Evolutionary conservation across 768 basidiomycete species (phyloP).

Genomic region (Boletus pseudopeckii): DNA sequence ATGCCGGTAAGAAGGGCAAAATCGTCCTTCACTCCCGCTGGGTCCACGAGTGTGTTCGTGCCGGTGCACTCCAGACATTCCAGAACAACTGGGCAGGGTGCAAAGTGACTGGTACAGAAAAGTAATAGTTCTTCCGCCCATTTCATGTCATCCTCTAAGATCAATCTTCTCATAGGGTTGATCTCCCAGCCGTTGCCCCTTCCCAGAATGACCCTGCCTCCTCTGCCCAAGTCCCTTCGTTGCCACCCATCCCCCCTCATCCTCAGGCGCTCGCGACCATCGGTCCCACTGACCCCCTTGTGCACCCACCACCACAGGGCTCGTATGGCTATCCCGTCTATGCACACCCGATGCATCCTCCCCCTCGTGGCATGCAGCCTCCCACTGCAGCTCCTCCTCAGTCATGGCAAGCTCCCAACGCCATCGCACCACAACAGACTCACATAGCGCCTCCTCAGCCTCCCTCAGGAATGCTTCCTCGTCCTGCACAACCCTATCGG

Average conservation of each 20-base stretch:
- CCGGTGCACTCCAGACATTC: conserved; percentile 68
- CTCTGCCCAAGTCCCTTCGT: conserved; percentile 23
- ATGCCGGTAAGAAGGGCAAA: conserved; percentile 75
- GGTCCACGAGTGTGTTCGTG: conserved; percentile 74
- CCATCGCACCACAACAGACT: conserved; percentile 64
- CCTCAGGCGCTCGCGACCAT: conserved; percentile 28
- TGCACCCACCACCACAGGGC: conserved; percentile 28
- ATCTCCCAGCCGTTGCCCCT: conserved; percentile 17
- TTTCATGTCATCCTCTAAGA: not conserved
- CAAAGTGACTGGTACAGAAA: conserved; percentile 72
- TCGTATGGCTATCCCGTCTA: conserved; percentile 35
- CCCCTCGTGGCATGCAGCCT: conserved; percentile 42
- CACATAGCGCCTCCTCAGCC: conserved; percentile 50
- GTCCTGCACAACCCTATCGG: conserved; percentile 42
- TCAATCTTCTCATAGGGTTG: conserved; percentile 20
- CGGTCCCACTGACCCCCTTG: conserved; percentile 27
- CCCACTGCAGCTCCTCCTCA: conserved; percentile 51
- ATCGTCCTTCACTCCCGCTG: conserved; percentile 70
- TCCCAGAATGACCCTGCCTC: conserved; percentile 24
- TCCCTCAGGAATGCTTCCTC: conserved; percentile 44
- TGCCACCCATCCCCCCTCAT: conserved; percentile 28
- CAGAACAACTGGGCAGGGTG: conserved; percentile 76
- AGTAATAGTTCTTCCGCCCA: conserved; percentile 40
- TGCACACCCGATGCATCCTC: conserved; percentile 38
- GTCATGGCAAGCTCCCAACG: conserved; percentile 60